Evolutionary conservation across 192 early-diverging fungal species (phyloP).

Genomic region (Podila verticillata): DNA sequence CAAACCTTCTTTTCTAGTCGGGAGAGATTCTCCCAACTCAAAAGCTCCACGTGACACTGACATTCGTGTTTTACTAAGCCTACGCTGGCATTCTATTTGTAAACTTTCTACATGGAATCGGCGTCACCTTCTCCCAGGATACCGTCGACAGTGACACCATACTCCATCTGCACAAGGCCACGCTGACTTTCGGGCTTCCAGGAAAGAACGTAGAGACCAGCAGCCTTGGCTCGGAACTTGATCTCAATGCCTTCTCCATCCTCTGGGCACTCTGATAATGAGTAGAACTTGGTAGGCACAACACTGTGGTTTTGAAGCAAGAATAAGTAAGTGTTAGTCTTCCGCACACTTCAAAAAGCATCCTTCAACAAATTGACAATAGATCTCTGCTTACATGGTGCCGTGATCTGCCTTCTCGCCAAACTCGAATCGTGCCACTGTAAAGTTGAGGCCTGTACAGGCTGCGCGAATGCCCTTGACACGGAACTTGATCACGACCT

Average conservation of each 20-base stretch:
- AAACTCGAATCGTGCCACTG: conserved; percentile 43
- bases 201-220: conserved; percentile 43
- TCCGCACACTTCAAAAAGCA: background rate
- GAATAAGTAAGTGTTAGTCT: background rate
- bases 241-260: conserved; percentile 27
- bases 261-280: conserved; percentile 28
- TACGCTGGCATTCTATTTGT: too few relatives aligned
- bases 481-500: conserved; percentile 45
- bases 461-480: conserved; percentile 45
- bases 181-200: conserved; percentile 43
- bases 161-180: conserved; percentile 45
- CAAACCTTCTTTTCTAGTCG: background rate
- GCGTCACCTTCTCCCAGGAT: conserved; percentile 30
- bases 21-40: too few relatives aligned
- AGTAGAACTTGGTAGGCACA: conserved; percentile 42
- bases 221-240: conserved; percentile 41
- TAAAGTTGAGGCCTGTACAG: conserved; percentile 47
- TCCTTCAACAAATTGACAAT: background rate
- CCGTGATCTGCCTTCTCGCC: conserved; percentile 40
- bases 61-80: too few relatives aligned
- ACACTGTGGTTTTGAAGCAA: conserved; percentile 24
- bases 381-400: conserved; percentile 27
- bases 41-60: background rate
- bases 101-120: conserved; percentile 21
- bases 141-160: conserved; percentile 43